Conservation (phyloP, 1,284 basidiomycete species). For the Puccinia triticina region DNA sequence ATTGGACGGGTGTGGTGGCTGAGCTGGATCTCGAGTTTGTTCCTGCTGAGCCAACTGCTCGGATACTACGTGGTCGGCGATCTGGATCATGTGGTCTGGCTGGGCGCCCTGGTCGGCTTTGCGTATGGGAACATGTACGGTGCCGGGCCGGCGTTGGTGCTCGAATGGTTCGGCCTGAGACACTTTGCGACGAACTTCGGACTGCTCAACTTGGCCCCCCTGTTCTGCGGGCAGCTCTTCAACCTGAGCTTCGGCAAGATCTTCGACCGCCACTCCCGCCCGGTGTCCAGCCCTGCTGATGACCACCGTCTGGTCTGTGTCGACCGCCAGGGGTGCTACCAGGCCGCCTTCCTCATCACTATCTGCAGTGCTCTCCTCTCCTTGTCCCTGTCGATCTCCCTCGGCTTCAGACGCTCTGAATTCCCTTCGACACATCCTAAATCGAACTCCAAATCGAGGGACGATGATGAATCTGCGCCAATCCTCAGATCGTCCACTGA, state of each 20-base stretch:
- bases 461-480: not conserved
- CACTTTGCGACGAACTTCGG: constrained; percentile 45
- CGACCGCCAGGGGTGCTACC: not conserved
- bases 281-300: not conserved
- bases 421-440: not conserved
- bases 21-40: constrained; percentile 27
- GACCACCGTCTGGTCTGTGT: not conserved
- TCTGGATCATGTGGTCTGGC: not conserved
- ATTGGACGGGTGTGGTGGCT: constrained; percentile 45
- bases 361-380: not conserved
- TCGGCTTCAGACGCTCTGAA: constrained; percentile 12
- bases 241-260: constrained; percentile 49
- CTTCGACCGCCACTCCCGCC: constrained; percentile 31
- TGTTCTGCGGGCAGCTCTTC: constrained; percentile 40
- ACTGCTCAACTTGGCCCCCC: constrained; percentile 31
- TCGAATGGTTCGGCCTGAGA: constrained; percentile 36
- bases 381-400: not conserved
- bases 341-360: constrained; percentile 10
- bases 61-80: constrained; percentile 5
- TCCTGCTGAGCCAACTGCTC: constrained; percentile 22
- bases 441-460: not conserved
- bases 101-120: constrained; percentile 35
- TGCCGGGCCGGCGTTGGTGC: constrained; percentile 26
- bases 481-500: not conserved
- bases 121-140: constrained; percentile 48